Percentiles rank a stretch among this genome's conserved stretches.
phyloP scores from a whole-genome alignment of 2,329 filamentous ascomycete genomes.

The Zymoseptoria pseudotritici region DNA sequence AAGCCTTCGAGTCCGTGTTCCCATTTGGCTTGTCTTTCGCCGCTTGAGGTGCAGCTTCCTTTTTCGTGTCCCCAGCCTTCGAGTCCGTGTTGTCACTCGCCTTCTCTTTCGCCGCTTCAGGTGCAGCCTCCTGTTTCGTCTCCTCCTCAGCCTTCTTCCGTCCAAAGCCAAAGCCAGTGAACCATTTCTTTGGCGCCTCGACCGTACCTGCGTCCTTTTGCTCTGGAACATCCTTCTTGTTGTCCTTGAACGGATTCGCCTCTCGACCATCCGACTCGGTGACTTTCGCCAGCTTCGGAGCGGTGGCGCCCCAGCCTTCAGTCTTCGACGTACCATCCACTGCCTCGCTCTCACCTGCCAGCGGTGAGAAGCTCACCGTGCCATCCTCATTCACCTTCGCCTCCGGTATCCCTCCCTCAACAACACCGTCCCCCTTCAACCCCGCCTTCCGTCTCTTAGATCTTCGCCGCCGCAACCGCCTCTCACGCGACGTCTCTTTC shows the following conservation, averaged over 20 bases:
- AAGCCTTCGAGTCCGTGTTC: neutral
- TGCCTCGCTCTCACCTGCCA: neutral
- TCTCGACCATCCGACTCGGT: neutral
- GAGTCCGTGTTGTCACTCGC: no score
- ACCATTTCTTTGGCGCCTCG: neutral
- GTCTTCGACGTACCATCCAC: neutral
- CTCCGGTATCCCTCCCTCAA: neutral
- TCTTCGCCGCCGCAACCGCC: no score
- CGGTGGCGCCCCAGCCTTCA: neutral
- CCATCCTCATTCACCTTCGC: neutral
- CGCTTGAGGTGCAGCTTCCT: neutral
- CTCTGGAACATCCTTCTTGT: neutral
- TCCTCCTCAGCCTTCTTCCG: neutral
- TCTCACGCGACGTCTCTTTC: neutral
- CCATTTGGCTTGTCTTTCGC: neutral
- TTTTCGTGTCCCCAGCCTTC: neutral
- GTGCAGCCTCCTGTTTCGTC: neutral
- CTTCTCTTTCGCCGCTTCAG: neutral
- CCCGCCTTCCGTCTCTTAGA: neutral
- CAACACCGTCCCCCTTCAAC: neutral
- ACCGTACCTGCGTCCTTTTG: neutral
- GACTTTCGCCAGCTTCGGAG: neutral
- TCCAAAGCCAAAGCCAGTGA: neutral
- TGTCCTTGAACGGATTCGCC: neutral
- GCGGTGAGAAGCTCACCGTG: neutral